Conservation (phyloP, 331 rosid genomes). For the Telfairia occidentalis region DNA sequence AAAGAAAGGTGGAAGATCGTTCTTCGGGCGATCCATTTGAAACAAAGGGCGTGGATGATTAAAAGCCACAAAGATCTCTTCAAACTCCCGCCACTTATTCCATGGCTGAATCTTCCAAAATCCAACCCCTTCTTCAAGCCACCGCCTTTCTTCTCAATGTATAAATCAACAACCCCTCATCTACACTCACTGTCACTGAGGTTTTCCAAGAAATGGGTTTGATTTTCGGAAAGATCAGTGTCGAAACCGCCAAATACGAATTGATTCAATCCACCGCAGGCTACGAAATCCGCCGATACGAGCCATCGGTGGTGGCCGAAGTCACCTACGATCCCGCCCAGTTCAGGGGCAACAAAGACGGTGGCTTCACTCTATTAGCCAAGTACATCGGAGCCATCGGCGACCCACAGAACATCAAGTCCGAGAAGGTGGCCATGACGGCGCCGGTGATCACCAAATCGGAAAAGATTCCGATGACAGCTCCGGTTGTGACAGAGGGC, state of each 20-base stretch:
- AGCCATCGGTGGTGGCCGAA: slow-evolving; percentile 57
- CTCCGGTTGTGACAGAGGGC: slow-evolving; percentile 55
- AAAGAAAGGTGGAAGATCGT: background rate
- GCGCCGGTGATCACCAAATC: slow-evolving; percentile 70
- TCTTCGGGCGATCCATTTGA: background rate
- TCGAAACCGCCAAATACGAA: slow-evolving; percentile 47
- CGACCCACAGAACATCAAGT: slow-evolving; percentile 52
- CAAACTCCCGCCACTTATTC: slow-evolving; percentile 9
- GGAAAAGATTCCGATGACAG: slow-evolving; percentile 65
- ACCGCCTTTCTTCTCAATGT: background rate
- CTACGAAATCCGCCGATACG: slow-evolving; percentile 60
- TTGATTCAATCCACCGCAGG: slow-evolving; percentile 35
- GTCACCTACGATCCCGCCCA: slow-evolving; percentile 61
- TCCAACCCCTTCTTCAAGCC: slow-evolving; percentile 19
- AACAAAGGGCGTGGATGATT: slow-evolving; percentile 16
- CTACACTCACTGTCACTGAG: background rate
- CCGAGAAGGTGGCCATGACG: slow-evolving; percentile 81
- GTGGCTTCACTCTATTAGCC: slow-evolving; percentile 58
- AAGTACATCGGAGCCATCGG: slow-evolving; percentile 85
- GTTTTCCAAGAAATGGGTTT: slow-evolving; percentile 38
- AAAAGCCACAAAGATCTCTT: slow-evolving; percentile 4
- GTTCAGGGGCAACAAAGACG: slow-evolving; percentile 68
- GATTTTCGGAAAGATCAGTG: slow-evolving; percentile 58
- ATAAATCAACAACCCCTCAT: background rate
- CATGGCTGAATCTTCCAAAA: background rate